Conservation (phyloP, 441 rosid species). For the Capsella rubella region DNA sequence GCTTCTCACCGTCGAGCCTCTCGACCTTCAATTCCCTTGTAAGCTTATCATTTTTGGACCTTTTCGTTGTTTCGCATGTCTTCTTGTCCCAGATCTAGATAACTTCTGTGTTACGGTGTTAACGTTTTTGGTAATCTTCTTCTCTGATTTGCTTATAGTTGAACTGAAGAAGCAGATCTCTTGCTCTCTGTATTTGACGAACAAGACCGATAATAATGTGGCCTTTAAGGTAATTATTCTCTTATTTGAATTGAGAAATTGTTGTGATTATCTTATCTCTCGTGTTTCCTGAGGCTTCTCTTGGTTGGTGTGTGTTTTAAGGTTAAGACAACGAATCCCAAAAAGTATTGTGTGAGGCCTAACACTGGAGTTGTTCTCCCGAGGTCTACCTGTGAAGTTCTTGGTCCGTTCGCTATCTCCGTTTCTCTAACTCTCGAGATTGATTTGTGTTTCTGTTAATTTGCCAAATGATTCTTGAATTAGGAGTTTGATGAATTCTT, state of each 20-base stretch:
- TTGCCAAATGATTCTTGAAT: background rate
- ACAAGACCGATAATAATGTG: conserved; percentile 74
- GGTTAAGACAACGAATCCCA: conserved; percentile 93
- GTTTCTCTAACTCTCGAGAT: background rate
- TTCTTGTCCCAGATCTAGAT: conserved; percentile 17
- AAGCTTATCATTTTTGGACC: conserved; percentile 37
- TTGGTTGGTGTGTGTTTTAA: conserved; percentile 23
- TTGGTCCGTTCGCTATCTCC: conserved; percentile 46
- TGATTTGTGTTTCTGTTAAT: conserved; percentile 8
- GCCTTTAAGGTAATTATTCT: conserved; percentile 75
- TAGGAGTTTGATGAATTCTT: background rate
- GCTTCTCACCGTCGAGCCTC: conserved; percentile 68
- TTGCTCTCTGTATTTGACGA: conserved; percentile 70
- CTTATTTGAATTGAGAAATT: background rate
- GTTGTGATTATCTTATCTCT: background rate
- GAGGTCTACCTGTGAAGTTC: conserved; percentile 66
- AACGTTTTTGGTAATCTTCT: background rate
- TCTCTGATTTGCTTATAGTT: conserved; percentile 51
- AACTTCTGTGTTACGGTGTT: background rate
- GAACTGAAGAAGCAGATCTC: conserved; percentile 90
- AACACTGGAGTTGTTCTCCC: conserved; percentile 79
- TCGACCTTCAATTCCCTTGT: conserved; percentile 82
- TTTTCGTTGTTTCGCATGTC: background rate
- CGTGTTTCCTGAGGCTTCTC: conserved; percentile 31
- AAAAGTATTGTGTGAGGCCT: conserved; percentile 85